Percentiles rank a stretch among this genome's conserved stretches.
Evolutionary conservation across 202 grass and related monocot genomes (phyloP).

Genomic region (Panicum hallii): DNA sequence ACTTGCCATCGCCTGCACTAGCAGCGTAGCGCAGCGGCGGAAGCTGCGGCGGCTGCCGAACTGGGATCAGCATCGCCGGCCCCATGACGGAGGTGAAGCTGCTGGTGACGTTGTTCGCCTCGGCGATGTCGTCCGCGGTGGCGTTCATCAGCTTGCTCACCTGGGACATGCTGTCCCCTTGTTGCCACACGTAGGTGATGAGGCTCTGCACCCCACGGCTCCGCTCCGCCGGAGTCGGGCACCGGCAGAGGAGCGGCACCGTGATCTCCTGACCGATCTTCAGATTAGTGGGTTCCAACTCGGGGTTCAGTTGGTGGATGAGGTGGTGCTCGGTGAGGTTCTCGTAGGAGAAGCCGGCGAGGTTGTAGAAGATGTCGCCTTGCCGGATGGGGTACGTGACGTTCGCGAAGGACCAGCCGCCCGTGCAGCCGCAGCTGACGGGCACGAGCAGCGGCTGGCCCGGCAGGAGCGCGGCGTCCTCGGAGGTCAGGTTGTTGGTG

Average conservation of each 20-base stretch:
- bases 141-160: constrained; percentile 57
- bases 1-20: not conserved
- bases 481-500: constrained; percentile 56
- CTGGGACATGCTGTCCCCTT: constrained; percentile 39
- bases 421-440: constrained; percentile 56
- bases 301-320: constrained; percentile 47
- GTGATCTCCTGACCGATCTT: constrained; percentile 36
- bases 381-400: constrained; percentile 50
- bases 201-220: constrained; percentile 19
- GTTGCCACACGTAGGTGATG: constrained; percentile 61
- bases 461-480: constrained; percentile 54
- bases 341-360: constrained; percentile 47
- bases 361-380: constrained; percentile 51
- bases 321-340: constrained; percentile 48
- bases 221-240: constrained; percentile 40
- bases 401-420: constrained; percentile 55
- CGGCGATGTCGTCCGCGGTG: not conserved
- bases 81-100: constrained; percentile 39
- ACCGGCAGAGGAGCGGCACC: constrained; percentile 62
- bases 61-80: constrained; percentile 57
- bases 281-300: not conserved
- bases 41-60: constrained; percentile 49
- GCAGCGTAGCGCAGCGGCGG: constrained; percentile 27
- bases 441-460: constrained; percentile 66
- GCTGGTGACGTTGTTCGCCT: constrained; percentile 44